phyloP scores from a whole-genome alignment of 2,329 filamentous ascomycete species.

The Ceratocystis albifundus region DNA sequence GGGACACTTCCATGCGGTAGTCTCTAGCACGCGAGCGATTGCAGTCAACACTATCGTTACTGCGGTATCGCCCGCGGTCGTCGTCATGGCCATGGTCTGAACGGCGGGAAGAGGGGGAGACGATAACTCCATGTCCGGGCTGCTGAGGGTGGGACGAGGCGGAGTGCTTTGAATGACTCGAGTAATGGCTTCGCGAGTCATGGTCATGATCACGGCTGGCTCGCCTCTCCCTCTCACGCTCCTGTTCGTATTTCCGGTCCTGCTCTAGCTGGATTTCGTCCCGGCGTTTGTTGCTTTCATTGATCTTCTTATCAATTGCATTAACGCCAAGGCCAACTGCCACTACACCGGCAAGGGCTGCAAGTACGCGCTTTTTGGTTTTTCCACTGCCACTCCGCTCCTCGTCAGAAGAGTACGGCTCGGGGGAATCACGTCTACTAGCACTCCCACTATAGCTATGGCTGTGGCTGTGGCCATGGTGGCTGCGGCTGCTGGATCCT shows the following conservation, averaged over 20 bases:
- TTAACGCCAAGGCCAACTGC: conserved; percentile 46
- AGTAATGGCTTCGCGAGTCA: conserved; percentile 7
- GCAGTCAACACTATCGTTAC: conserved; percentile 15
- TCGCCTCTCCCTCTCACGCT: conserved; percentile 1
- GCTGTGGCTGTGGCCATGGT: conserved; percentile 29
- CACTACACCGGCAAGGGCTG: conserved; percentile 43
- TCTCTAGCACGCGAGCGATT: conserved; percentile 19
- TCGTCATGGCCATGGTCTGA: background rate
- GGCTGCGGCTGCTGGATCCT: conserved; percentile 22
- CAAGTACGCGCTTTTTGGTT: conserved; percentile 32
- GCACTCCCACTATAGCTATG: conserved; percentile 23
- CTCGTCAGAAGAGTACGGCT: conserved; percentile 10
- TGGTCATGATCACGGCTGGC: background rate
- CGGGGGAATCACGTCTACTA: conserved; percentile 16
- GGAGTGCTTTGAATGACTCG: conserved; percentile 9
- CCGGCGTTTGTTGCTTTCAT: conserved; percentile 30
- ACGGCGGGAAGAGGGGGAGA: conserved; percentile 1
- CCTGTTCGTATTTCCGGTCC: conserved; percentile 8
- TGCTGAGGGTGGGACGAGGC: background rate
- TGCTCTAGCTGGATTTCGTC: conserved; percentile 24
- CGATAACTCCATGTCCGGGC: background rate
- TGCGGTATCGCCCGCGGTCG: conserved; percentile 17
- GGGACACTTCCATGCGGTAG: conserved; percentile 21
- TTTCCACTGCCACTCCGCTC: conserved; percentile 27
- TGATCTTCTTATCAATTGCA: conserved; percentile 37